Evolutionary conservation across 345 rosid species (phyloP), one percentile per base, ranked within the genome.

Genomic region (Brassica nigra): DNA sequence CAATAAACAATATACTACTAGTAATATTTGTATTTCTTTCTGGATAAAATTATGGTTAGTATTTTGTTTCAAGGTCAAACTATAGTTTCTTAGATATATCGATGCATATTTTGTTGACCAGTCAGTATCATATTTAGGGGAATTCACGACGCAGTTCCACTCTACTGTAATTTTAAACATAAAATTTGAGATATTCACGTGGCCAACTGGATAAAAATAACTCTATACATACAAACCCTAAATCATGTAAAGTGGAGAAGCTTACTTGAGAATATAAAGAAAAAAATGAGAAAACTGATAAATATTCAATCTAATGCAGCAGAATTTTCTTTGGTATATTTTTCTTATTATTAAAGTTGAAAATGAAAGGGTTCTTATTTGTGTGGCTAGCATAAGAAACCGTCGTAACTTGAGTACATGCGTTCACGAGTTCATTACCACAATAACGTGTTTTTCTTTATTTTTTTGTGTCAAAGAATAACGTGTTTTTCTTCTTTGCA

Each of bases 391-490:
- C 28, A 52, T 34, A 15, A 0, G 29, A 54, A 78, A 54, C 4
- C 27, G 33, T n/a, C 5, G 15, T 42, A 42, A 42, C 49, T 42
- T 42, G 49, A 12, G 16, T 47, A 39, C 27, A 7, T 15, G 34
- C 49, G 47, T 61, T 69, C 75, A 62, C 64, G 31, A 47, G 29
- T 70, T 27, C 73, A 44, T 44, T 77, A 20, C 14, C 57, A 77
- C 39, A 14, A 77, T 31, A 62, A 70, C 80, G 76, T 78, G 81
- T 78, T 27, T 49, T 71, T 52, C 69, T 31, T 70, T 58, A 10
- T n/a, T 52, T 15, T 52, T 20, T 58, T 58, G 9, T 27, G 15
- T 27, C n/a, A 27, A 61, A 10, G 15, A 12, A 77, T 33, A 62
- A 70, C 81, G 76, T 78, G 81, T 78, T 36, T 36, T 71, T 37